These are phyloP conservation scores for Rhizopogon vinicolor DNA, from an alignment of 768 basidiomycete genomes.

Conservation along the genomic window DNA sequence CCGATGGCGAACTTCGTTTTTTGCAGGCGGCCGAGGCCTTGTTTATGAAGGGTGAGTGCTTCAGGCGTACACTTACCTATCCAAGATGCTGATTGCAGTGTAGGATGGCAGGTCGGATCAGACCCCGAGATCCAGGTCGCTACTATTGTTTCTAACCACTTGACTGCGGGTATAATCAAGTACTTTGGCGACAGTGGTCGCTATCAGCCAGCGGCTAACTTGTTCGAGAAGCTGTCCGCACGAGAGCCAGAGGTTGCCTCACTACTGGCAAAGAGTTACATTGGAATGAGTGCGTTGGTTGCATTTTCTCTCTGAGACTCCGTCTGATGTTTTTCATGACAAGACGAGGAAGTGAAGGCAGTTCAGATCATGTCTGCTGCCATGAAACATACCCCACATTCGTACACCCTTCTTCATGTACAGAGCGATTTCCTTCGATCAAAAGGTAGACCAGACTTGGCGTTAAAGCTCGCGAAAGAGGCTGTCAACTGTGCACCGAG, in stretches of 20 bases:
- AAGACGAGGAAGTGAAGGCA: conserved; percentile 98
- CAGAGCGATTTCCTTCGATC: conserved; percentile 92
- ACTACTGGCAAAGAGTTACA: conserved; percentile 82
- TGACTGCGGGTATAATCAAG: conserved; percentile 92
- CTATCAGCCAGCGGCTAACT: conserved; percentile 81
- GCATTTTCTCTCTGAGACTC: background rate
- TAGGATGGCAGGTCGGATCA: conserved; percentile 98
- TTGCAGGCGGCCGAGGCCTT: conserved; percentile 85
- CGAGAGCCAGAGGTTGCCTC: conserved; percentile 88
- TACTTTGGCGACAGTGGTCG: conserved; percentile 94
- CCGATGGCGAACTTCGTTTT: conserved; percentile 87
- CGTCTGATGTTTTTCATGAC: background rate
- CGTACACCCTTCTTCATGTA: conserved; percentile 89
- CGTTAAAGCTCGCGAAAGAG: conserved; percentile 84
- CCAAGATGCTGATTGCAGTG: background rate
- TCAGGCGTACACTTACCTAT: background rate
- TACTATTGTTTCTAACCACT: conserved; percentile 92
- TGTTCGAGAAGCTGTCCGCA: conserved; percentile 88
- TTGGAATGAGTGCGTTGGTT: conserved; percentile 87
- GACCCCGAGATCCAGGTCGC: conserved; percentile 99
- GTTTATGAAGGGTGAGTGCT: conserved; percentile 70
- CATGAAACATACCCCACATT: conserved; percentile 82
- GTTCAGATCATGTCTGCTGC: conserved; percentile 89
- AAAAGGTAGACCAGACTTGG: conserved; percentile 85
- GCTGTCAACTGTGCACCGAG: conserved; percentile 98